Evolutionary conservation across 305 asterid genomes (phyloP).

Genomic region (Fraxinus velutina): DNA sequence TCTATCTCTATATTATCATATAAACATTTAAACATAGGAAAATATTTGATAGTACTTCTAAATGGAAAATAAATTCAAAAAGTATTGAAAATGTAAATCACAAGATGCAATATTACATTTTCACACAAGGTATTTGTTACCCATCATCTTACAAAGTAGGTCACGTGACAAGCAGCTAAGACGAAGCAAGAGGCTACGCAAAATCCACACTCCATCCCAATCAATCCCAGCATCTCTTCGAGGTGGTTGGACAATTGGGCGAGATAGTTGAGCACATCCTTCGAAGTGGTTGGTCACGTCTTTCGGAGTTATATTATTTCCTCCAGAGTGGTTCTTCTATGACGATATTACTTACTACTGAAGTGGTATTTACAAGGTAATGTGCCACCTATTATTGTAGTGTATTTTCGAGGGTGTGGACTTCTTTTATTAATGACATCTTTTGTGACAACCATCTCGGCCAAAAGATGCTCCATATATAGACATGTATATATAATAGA

Average conservation of each 20-base stretch:
- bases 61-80: background rate
- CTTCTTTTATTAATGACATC: background rate
- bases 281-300: background rate
- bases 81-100: background rate
- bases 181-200: background rate
- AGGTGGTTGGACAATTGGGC: background rate
- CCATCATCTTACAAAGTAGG: background rate
- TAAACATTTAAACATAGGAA: background rate
- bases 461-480: background rate
- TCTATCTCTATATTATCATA: no score
- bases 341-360: background rate
- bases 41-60: background rate
- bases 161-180: background rate
- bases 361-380: background rate
- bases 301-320: background rate
- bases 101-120: background rate
- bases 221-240: background rate
- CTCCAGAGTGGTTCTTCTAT: background rate
- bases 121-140: background rate
- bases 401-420: no score
- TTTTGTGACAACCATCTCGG: background rate
- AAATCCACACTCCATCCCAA: background rate
- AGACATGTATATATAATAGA: background rate
- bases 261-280: background rate
- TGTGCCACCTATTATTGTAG: no score